These are phyloP conservation scores for Plasmodium chabaudi DNA, from an alignment of 169 alveolate species.

Conservation along the genomic window DNA sequence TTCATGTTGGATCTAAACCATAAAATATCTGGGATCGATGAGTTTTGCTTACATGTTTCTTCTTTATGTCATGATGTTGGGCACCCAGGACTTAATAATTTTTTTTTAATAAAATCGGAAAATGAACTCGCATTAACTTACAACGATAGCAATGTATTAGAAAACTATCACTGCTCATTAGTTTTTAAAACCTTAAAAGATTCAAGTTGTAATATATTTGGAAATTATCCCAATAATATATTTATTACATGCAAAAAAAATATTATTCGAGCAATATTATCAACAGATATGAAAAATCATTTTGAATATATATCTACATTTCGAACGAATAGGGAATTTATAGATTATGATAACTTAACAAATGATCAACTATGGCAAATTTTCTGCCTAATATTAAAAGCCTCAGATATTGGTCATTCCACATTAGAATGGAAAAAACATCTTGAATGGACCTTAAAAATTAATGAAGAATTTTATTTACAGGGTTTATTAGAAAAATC, in stretches of 20 bases:
- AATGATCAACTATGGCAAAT: constrained; percentile 88
- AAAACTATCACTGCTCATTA: constrained; percentile 93
- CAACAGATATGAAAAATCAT: constrained; percentile 95
- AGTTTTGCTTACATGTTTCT: constrained; percentile 56
- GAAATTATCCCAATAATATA: constrained; percentile 61
- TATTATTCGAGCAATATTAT: constrained; percentile 91
- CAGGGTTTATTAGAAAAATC: constrained; percentile 90
- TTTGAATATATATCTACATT: constrained; percentile 91
- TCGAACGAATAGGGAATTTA: constrained; percentile 79
- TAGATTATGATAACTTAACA: constrained; percentile 77
- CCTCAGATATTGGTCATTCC: constrained; percentile 95
- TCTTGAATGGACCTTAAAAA: constrained; percentile 90
- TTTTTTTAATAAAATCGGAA: constrained; percentile 86
- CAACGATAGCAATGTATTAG: constrained; percentile 93
- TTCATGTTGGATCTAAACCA: constrained; percentile 47
- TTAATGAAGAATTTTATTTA: constrained; percentile 93
- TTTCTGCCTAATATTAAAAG: constrained; percentile 88
- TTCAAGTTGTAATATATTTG: constrained; percentile 75
- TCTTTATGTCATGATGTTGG: constrained; percentile 94
- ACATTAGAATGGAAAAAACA: constrained; percentile 92
- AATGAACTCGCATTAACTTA: constrained; percentile 91
- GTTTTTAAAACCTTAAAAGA: constrained; percentile 84
- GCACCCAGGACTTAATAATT: constrained; percentile 92
- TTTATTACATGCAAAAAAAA: constrained; percentile 83
- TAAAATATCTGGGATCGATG: constrained; percentile 59